Percentiles rank a stretch among this genome's conserved stretches.
Conservation (phyloP, 306 rosid genomes). For the Aeschynomene evenia region DNA sequence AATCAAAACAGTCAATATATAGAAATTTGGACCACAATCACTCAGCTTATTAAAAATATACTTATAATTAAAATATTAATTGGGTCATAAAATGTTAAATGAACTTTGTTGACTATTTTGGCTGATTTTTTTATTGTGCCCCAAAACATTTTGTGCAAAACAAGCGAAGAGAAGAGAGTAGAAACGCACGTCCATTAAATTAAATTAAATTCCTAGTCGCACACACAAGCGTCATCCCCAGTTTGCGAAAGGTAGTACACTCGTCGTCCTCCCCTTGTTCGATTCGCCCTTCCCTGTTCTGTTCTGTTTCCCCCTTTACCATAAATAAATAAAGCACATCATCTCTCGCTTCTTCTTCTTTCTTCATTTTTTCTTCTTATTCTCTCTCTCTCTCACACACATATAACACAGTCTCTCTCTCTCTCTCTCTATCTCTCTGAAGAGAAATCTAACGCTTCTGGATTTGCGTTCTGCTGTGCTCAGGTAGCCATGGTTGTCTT, state of each 20-base stretch:
- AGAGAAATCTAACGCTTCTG: conserved; percentile 9
- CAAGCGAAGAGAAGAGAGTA: not conserved
- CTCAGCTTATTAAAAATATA: too few relatives aligned
- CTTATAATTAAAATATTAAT: too few relatives aligned
- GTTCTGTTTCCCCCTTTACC: not conserved
- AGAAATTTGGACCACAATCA: too few relatives aligned
- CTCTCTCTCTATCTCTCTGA: not conserved
- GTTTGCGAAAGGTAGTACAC: conserved; percentile 28
- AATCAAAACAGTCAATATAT: too few relatives aligned
- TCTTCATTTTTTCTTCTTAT: too few relatives aligned
- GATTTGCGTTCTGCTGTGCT: conserved; percentile 2
- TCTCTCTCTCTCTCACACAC: not conserved
- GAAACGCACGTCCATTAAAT: not conserved
- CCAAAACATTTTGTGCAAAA: too few relatives aligned
- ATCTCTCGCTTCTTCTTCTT: conserved; percentile 9
- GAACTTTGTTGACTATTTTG: too few relatives aligned
- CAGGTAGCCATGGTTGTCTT: conserved; percentile 58
- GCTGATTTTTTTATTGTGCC: too few relatives aligned
- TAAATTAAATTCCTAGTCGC: conserved; percentile 24
- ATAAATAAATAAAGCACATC: not conserved
- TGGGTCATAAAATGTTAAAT: too few relatives aligned
- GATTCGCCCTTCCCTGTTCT: not conserved
- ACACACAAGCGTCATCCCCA: conserved; percentile 25
- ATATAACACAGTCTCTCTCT: not conserved
- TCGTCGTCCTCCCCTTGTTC: conserved; percentile 24